Evolutionary conservation across 257 asterid species (phyloP).

Genomic region (Plantago major): DNA sequence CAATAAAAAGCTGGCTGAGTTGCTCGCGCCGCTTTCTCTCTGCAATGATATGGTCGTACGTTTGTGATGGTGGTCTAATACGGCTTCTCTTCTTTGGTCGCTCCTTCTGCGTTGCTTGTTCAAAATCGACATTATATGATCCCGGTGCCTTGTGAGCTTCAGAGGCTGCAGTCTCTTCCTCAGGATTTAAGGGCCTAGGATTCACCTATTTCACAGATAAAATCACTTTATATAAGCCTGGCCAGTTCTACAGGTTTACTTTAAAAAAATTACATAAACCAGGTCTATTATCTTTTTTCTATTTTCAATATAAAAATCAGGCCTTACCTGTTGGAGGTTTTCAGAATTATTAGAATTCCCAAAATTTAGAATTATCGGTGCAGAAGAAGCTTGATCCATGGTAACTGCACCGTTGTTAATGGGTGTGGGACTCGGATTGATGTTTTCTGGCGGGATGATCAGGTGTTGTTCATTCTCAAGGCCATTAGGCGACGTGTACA

Average conservation of each 20-base stretch:
- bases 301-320: background rate
- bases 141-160: background rate
- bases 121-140: conserved; percentile 1
- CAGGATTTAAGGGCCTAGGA: background rate
- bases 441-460: background rate
- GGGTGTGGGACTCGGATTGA: background rate
- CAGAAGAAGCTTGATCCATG: conserved; percentile 2
- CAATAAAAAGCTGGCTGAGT: conserved; percentile 31
- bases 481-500: background rate
- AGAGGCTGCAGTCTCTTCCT: conserved; percentile 13
- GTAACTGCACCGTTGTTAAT: background rate
- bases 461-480: conserved; percentile 7
- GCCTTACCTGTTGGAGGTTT: conserved; percentile 12
- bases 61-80: conserved; percentile 28
- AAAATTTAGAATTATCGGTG: conserved; percentile 24
- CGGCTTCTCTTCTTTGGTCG: conserved; percentile 20
- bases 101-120: background rate
- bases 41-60: conserved; percentile 35
- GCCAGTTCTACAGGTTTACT: background rate
- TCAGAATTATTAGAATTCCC: conserved; percentile 5
- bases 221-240: too few species aligned
- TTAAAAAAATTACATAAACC: background rate
- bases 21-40: conserved; percentile 42
- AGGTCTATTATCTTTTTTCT: too few species aligned
- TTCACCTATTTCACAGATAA: too few species aligned